These are phyloP conservation scores for Penicillium soppii DNA, from an alignment of 495 filamentous ascomycete genomes.

Conservation along the genomic window DNA sequence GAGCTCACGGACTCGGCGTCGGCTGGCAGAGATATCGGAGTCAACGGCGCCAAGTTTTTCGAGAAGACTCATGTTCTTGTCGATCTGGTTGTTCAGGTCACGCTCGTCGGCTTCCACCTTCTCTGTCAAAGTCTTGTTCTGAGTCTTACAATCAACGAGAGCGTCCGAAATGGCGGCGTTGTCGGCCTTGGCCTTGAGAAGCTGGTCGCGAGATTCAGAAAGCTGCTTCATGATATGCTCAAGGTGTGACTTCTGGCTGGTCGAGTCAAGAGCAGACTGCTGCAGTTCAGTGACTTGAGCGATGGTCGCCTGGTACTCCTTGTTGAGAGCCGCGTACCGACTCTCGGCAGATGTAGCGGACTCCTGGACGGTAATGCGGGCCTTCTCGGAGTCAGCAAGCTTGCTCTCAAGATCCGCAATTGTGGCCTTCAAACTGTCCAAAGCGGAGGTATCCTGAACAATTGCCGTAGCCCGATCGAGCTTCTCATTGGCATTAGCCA, in stretches of 20 bases:
- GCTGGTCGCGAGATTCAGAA: conserved; percentile 33
- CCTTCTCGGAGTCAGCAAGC: conserved; percentile 33
- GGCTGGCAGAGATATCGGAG: conserved; percentile 35
- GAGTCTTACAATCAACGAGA: conserved; percentile 31
- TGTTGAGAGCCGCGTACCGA: conserved; percentile 29
- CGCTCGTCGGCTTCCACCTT: conserved; percentile 37
- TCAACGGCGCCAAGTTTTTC: conserved; percentile 46
- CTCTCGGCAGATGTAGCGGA: conserved; percentile 20
- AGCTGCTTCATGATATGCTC: conserved; percentile 36
- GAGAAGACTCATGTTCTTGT: conserved; percentile 50
- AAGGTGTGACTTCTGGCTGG: conserved; percentile 33
- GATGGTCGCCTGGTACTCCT: conserved; percentile 31
- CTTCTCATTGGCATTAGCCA: conserved; percentile 33
- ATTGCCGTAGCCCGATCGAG: conserved; percentile 37
- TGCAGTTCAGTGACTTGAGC: conserved; percentile 36
- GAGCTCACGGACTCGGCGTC: conserved; percentile 44
- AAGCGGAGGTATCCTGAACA: conserved; percentile 37
- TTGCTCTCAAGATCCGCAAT: conserved; percentile 41
- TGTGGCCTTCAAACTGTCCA: conserved; percentile 36
- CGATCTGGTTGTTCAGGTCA: conserved; percentile 45
- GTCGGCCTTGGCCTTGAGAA: conserved; percentile 33
- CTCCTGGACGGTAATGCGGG: conserved; percentile 28
- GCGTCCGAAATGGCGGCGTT: conserved; percentile 28
- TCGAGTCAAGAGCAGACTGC: conserved; percentile 29
- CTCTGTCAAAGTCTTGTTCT: conserved; percentile 37